These are phyloP conservation scores for Phytophthora hibernalis DNA, from an alignment of 352 stramenopile genomes.

Conservation along the genomic window DNA sequence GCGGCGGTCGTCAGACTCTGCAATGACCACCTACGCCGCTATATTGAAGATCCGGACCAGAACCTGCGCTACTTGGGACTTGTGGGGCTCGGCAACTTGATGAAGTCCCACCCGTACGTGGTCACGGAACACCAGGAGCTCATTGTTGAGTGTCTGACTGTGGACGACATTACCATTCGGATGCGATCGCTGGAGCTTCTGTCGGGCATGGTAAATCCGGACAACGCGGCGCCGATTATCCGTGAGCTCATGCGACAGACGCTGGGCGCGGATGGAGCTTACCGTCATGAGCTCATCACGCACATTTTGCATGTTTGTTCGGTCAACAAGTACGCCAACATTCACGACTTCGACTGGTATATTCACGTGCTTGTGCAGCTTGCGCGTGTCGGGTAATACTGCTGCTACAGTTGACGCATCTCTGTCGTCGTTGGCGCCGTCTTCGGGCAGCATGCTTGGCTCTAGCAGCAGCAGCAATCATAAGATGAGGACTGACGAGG, in stretches of 20 bases:
- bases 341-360: constrained; percentile 99
- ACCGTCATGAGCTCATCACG: constrained; percentile 96
- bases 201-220: constrained; percentile 94
- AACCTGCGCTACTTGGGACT: constrained; percentile 99
- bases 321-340: constrained; percentile 97
- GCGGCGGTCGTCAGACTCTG: constrained; percentile 95
- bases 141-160: constrained; percentile 96
- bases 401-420: constrained; percentile 45
- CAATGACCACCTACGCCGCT: constrained; percentile 95
- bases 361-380: constrained; percentile 97
- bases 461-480: constrained; percentile 35
- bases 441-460: constrained; percentile 55
- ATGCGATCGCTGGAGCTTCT: constrained; percentile 97
- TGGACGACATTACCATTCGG: constrained; percentile 99
- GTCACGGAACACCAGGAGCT: constrained; percentile 95
- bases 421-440: constrained; percentile 35
- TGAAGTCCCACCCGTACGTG: constrained; percentile 95
- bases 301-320: constrained; percentile 97
- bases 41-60: constrained; percentile 98
- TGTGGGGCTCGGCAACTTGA: constrained; percentile 96
- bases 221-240: constrained; percentile 97
- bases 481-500: constrained; percentile 39
- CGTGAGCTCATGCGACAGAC: constrained; percentile 97
- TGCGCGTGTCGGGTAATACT: constrained; percentile 86
- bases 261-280: constrained; percentile 92